Conservation (phyloP, 139 green algal species). For the Zygnema cylindricum region DNA sequence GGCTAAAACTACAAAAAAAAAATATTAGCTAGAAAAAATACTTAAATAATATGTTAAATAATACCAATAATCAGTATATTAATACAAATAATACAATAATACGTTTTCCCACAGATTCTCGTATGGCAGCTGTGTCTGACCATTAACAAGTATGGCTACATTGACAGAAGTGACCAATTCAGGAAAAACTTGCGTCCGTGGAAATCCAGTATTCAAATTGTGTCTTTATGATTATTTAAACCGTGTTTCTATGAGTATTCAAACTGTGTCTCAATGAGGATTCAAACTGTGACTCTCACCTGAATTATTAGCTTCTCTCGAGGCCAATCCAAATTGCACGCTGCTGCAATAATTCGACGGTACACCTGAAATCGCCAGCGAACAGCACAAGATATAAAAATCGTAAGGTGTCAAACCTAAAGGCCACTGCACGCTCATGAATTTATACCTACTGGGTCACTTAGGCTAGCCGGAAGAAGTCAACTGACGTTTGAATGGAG, state of each 20-base stretch:
- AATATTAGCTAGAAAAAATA: too few relatives aligned
- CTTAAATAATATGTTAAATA: too few relatives aligned
- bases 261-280: too few relatives aligned
- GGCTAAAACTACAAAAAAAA: too few relatives aligned
- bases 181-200: neutral
- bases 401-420: neutral
- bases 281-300: neutral
- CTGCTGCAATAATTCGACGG: constrained; percentile 20
- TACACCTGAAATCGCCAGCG: constrained; percentile 15
- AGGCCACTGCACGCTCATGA: neutral
- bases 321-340: constrained; percentile 41
- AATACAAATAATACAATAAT: neutral
- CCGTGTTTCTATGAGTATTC: too few relatives aligned
- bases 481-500: neutral
- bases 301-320: constrained; percentile 41
- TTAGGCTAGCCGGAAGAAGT: neutral
- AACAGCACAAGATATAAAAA: neutral
- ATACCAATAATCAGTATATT: too few relatives aligned
- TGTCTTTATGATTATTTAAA: neutral
- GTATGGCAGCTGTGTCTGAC: neutral
- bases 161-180: neutral
- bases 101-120: neutral
- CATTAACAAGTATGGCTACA: neutral
- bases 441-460: neutral
- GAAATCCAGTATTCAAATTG: neutral